Conservation (phyloP, 495 filamentous ascomycete genomes). For the Penicillium coffeae region DNA sequence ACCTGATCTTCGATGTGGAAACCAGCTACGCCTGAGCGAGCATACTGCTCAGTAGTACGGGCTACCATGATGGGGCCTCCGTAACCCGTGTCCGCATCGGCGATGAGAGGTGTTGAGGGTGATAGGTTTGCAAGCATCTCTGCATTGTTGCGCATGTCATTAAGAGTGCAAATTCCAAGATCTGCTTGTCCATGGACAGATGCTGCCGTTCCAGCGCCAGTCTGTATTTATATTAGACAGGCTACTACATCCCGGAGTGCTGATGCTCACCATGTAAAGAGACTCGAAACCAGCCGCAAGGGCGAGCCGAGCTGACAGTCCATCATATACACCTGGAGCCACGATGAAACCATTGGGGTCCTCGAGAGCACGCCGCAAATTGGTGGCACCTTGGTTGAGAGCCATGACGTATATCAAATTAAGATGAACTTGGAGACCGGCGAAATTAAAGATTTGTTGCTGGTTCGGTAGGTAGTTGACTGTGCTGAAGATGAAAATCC, state of each 20-base stretch:
- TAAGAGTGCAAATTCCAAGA: constrained; percentile 54
- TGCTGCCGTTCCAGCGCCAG: constrained; percentile 64
- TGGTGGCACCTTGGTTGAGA: constrained; percentile 28
- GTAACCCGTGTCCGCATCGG: constrained; percentile 68
- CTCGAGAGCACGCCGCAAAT: constrained; percentile 25
- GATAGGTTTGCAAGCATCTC: constrained; percentile 42
- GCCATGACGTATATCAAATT: constrained; percentile 22
- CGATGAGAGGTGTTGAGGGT: constrained; percentile 54
- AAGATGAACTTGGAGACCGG: not conserved
- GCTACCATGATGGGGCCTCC: constrained; percentile 63
- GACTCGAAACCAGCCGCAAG: constrained; percentile 57
- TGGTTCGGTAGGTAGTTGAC: no score
- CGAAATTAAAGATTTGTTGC: no score
- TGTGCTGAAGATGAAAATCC: no score
- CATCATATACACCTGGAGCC: constrained; percentile 67
- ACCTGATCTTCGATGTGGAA: constrained; percentile 75
- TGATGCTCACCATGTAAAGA: constrained; percentile 55
- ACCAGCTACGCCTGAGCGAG: constrained; percentile 61
- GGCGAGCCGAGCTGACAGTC: constrained; percentile 61
- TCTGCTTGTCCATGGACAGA: constrained; percentile 66
- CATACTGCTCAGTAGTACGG: constrained; percentile 60
- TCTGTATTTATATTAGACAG: constrained; percentile 38
- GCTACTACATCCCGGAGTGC: no score
- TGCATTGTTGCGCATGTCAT: constrained; percentile 44
- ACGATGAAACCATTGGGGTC: constrained; percentile 40